Base-by-base conservation (phyloP, 805 yeast genomes). In the Isabelozyma rhagii region DNA sequence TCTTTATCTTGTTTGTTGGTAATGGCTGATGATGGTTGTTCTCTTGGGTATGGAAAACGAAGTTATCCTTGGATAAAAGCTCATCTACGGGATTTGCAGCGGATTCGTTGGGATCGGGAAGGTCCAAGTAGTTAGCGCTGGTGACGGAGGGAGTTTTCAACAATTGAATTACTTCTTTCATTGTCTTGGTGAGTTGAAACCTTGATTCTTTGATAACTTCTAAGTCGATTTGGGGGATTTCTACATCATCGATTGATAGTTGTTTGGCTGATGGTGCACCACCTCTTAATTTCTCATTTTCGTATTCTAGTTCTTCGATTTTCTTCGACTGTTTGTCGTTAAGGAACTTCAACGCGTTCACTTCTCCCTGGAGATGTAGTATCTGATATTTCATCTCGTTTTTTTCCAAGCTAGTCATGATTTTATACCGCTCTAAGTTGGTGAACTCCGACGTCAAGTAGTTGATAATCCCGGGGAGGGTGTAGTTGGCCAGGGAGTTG, bases 401-500 rank as follows among this genome's bases (percentile, higher is more conserved):
- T 51, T 75, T 78, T 58, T 81, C 84, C 55, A 81, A 64, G 58
- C 78, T 82, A 50, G 76, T 72, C 65, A 78, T 67, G 65, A 81
- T 79, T 55, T 80, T 73, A 60, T 59, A 66, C 39, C 71, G 45
- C 51, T 66, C 71, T 21, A 66, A 50, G 45, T 74, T 74, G 21
- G 85, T 80, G 62, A 80, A 81, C 53, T 81, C 85, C n/a, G 79
- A 72, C 41, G 83, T 82, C 51, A 81, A 64, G 57, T 81, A 81
- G 57, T 80, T 81, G 67, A 81, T 80, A 18, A 81, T 80, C 0
- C 85, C 85, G 0, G 85, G 85, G 13, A 81, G 67, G 3, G 84
- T 79, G 52, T 74, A 73, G 48, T 68, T 66, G 27, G 74, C 69
- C 45, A 57, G 41, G 4, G 64, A 68, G 56, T 21, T 43, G 46